These are phyloP conservation scores for Vanilla planifolia DNA, from an alignment of 106 monocot genomes.

Conservation along the genomic window DNA sequence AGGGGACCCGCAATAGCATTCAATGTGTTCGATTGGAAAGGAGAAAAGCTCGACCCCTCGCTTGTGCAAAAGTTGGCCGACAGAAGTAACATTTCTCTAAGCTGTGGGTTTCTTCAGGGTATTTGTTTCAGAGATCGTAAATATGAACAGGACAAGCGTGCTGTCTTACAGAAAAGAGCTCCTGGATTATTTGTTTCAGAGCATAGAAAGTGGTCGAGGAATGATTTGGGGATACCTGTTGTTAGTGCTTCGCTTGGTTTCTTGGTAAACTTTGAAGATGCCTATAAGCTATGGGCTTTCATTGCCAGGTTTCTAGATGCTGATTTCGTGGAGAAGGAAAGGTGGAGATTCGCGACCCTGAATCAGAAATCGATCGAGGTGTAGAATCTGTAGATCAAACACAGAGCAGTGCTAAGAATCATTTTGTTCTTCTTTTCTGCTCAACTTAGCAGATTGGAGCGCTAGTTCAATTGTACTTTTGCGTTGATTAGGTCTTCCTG, in stretches of 20 bases:
- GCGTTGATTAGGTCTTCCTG: too few species aligned
- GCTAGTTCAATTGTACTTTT: background rate
- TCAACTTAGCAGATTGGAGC: background rate
- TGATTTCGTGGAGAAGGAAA: constrained; percentile 87
- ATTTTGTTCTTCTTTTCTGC: background rate
- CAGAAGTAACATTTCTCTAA: constrained; percentile 62
- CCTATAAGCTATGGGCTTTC: constrained; percentile 75
- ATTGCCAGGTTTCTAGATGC: constrained; percentile 81
- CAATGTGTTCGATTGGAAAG: constrained; percentile 88
- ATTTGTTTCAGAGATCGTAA: constrained; percentile 54
- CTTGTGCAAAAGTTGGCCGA: constrained; percentile 86
- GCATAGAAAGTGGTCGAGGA: constrained; percentile 10
- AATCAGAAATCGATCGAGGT: constrained; percentile 82
- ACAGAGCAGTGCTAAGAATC: background rate
- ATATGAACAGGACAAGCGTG: constrained; percentile 29
- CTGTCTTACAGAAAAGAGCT: constrained; percentile 27
- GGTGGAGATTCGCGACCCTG: constrained; percentile 77
- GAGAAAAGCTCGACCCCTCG: constrained; percentile 60
- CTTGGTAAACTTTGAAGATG: constrained; percentile 65
- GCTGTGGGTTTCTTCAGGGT: constrained; percentile 47
- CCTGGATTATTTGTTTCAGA: constrained; percentile 6
- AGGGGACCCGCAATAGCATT: constrained; percentile 66
- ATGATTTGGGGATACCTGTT: constrained; percentile 46
- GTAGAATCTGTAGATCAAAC: constrained; percentile 21
- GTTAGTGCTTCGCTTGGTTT: constrained; percentile 70